A percentile compares a stretch with the other conserved stretches of the same genome.
Conservation (phyloP, 2,329 filamentous ascomycete genomes). For the Cercospora zeae-maydis region DNA sequence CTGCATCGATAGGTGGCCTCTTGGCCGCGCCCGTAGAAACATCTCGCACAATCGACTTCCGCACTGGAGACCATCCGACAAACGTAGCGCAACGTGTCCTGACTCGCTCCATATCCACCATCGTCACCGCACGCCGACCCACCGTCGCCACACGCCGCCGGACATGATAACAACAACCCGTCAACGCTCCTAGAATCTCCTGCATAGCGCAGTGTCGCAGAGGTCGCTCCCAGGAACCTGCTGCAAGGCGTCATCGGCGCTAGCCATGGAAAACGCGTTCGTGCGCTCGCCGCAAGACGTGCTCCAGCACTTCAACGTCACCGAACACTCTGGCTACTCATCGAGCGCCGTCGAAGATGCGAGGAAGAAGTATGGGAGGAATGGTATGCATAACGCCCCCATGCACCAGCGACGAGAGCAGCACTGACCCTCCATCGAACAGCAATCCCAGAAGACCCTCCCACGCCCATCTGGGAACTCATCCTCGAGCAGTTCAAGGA, state of each 20-base stretch:
- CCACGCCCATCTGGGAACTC: conserved; percentile 92
- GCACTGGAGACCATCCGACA: neutral
- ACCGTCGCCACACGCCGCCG: neutral
- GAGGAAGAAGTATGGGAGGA: conserved; percentile 37
- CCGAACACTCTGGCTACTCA: conserved; percentile 35
- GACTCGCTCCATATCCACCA: neutral
- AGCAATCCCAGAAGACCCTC: conserved; percentile 83
- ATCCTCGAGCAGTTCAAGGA: conserved; percentile 99
- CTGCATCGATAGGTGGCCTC: conserved; percentile 4
- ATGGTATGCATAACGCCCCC: conserved; percentile 30
- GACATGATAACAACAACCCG: neutral
- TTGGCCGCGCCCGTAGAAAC: neutral
- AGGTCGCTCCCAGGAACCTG: neutral
- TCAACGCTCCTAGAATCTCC: neutral
- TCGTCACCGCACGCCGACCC: neutral
- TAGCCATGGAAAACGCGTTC: conserved; percentile 38
- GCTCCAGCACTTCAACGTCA: conserved; percentile 38
- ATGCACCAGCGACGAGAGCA: neutral
- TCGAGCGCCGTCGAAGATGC: conserved; percentile 31
- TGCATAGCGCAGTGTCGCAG: neutral
- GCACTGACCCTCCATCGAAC: conserved; percentile 18
- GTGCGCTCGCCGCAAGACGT: conserved; percentile 36
- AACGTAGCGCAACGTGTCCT: neutral
- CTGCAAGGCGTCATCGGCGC: conserved; percentile 6
- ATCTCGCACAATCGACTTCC: neutral